Base-by-base conservation (phyloP, 768 basidiomycete genomes). In the Mycena galericulata region DNA sequence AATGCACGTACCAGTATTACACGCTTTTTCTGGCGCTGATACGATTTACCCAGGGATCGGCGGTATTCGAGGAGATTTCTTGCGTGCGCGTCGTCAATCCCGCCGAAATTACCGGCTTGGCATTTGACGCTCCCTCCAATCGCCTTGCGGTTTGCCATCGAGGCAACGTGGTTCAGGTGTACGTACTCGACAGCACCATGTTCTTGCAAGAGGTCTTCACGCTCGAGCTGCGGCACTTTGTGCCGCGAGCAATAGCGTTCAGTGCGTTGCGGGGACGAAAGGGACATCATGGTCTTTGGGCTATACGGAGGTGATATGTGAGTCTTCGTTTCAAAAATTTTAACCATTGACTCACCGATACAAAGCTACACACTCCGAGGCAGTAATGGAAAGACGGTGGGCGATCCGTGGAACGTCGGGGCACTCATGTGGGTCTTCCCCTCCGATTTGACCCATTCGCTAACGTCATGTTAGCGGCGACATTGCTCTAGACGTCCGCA, bases 171-270 rank as follows among this genome's bases (percentile, higher is more conserved):
- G 43, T 75, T 24, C 73, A 73, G 30, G 45, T 75, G 24, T 72
- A 71, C 43, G 15, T 60, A 22, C 45, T 73, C n/a, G 50, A 62
- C 53, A 36, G 60, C n/a, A 60, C 40, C 22, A 71, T 73, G 71
- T 30, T 53, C 8, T 58, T 70, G 18, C 22, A 27, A 22, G 40
- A 65, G 41, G 62, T 74, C 54, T 75, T 71, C 56, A 59, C 75
- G 38, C 43, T 71, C 40, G 62, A 45, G 56, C 60, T 74, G 30
- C 29, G 45, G 38, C 40, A 70, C 22, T 20, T 61, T 36, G 59
- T 61, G 15, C 74, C 73, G 22, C 65, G 65, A 65, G 71, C 73
- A 4, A 63, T 75, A n/a, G 69, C 59, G 14, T 75, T 75, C 34
- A 65, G 65, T 18, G n/a, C 54, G 62, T 41, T 15, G 38, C 8